A percentile compares a stretch with the other conserved stretches of the same genome.
Conservation (phyloP, 257 asterid genomes). For the Penstemon newberryi region DNA sequence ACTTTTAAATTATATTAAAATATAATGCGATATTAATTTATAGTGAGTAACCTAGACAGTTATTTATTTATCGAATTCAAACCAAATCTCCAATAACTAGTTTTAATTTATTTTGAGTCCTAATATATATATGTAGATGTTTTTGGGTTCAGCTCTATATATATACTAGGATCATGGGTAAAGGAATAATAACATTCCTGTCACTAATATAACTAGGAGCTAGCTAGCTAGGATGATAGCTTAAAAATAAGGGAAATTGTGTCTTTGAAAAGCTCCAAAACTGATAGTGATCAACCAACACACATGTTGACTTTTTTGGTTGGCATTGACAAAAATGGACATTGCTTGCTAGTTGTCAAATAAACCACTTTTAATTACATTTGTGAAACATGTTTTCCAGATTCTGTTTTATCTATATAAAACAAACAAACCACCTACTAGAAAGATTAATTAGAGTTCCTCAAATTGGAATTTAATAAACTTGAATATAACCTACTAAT, state of each 20-base stretch:
- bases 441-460: slow-evolving; percentile 5
- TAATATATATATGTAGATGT: not conserved
- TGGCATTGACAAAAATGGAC: slow-evolving; percentile 31
- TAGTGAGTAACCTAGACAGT: no score
- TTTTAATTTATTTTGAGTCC: no score
- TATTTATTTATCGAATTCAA: no score
- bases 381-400: slow-evolving; percentile 21
- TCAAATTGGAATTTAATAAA: no score
- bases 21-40: no score
- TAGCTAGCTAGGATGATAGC: slow-evolving; percentile 23
- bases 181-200: slow-evolving; percentile 15
- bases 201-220: not conserved
- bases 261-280: not conserved
- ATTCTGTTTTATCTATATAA: slow-evolving; percentile 10
- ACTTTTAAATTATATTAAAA: no score
- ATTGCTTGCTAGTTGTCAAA: slow-evolving; percentile 25
- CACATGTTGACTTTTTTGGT: slow-evolving; percentile 25
- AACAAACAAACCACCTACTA: slow-evolving; percentile 22
- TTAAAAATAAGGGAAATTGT: slow-evolving; percentile 26
- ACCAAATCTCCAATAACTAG: no score
- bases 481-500: not conserved
- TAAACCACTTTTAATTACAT: not conserved
- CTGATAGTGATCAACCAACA: slow-evolving; percentile 30
- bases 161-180: not conserved
- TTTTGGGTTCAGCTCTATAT: not conserved